These are phyloP conservation scores for Penicillium bovifimosum DNA, from an alignment of 495 filamentous ascomycete species.

Conservation along the genomic window DNA sequence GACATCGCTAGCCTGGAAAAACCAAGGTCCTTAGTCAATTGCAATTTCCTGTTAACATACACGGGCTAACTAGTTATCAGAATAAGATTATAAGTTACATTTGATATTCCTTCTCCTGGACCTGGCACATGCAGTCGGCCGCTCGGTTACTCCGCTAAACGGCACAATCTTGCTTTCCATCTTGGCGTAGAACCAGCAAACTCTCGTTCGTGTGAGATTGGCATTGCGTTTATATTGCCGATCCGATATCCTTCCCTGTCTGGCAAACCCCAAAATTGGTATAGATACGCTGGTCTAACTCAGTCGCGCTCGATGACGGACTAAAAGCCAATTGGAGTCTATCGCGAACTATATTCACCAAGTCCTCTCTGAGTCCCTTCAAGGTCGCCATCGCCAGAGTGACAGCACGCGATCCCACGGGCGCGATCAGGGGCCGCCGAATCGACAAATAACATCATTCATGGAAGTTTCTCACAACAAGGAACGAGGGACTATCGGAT, in stretches of 20 bases:
- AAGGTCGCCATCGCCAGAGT: background rate
- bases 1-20: background rate
- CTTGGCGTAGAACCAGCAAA: slow-evolving; percentile 16
- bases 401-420: slow-evolving; percentile 1
- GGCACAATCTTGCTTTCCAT: slow-evolving; percentile 4
- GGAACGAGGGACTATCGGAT: background rate
- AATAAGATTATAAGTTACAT: background rate
- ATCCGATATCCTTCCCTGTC: slow-evolving; percentile 11
- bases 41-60: background rate
- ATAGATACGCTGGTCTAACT: background rate
- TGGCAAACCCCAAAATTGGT: background rate
- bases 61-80: no score
- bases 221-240: slow-evolving; percentile 16
- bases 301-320: background rate
- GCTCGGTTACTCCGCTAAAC: slow-evolving; percentile 14
- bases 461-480: background rate
- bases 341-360: background rate
- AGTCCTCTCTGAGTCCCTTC: background rate
- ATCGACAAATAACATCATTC: background rate
- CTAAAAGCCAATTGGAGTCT: background rate
- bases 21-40: background rate
- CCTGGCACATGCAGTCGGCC: slow-evolving; percentile 13
- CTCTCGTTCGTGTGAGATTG: slow-evolving; percentile 11
- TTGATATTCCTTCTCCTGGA: background rate
- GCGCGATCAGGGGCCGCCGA: background rate